phyloP scores from a whole-genome alignment of 1,284 basidiomycete genomes.

The Cryptococcus sp. region DNA sequence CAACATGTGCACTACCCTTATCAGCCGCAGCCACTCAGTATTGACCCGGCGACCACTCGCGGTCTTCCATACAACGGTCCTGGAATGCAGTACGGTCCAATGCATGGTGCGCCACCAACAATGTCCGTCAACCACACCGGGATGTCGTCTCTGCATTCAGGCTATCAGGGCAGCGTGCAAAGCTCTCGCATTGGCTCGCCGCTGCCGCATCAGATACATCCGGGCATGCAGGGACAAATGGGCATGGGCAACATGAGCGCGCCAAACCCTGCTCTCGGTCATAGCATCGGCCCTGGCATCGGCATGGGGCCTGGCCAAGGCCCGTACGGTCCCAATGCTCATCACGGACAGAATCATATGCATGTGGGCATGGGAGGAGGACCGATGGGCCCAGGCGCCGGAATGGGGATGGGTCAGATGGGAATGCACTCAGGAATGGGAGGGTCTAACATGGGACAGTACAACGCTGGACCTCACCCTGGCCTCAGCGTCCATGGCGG shows the following conservation, averaged over 20 bases:
- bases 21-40: constrained; percentile 44
- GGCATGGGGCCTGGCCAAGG: constrained; percentile 20
- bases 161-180: constrained; percentile 16
- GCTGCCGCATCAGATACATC: constrained; percentile 20
- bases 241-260: constrained; percentile 9
- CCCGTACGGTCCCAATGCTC: constrained; percentile 7
- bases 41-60: constrained; percentile 40
- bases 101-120: constrained; percentile 27
- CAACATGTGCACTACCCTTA: constrained; percentile 50
- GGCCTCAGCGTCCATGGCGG: constrained; percentile 46
- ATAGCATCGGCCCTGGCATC: constrained; percentile 4
- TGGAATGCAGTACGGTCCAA: constrained; percentile 32
- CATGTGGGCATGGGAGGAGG: constrained; percentile 43
- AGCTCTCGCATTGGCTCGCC: constrained; percentile 25
- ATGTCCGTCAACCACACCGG: constrained; percentile 42
- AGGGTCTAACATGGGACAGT: constrained; percentile 33
- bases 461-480: constrained; percentile 39
- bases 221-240: constrained; percentile 13
- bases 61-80: constrained; percentile 48
- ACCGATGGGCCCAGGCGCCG: constrained; percentile 29
- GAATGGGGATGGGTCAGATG: constrained; percentile 3
- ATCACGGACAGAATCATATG: constrained; percentile 35
- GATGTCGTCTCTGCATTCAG: constrained; percentile 31
- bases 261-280: constrained; percentile 1
- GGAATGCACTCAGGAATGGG: constrained; percentile 42